These are phyloP conservation scores for Naematelia encephala DNA, from an alignment of 768 basidiomycete genomes.

Conservation along the genomic window DNA sequence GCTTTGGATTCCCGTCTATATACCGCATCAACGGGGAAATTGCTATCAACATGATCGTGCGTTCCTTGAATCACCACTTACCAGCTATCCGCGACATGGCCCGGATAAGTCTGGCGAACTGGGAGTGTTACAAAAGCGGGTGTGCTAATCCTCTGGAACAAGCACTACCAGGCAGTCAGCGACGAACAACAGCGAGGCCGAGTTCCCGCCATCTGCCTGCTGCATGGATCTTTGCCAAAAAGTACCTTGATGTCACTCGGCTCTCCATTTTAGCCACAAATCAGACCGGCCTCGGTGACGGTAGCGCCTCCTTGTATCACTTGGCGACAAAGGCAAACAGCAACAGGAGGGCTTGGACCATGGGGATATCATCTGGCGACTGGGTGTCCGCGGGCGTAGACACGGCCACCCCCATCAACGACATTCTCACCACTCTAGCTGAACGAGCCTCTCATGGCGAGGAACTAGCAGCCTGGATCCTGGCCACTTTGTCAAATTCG, in stretches of 20 bases:
- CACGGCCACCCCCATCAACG: not conserved
- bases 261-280: too few species aligned
- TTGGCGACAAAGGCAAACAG: too few species aligned
- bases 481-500: too few species aligned
- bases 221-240: not conserved
- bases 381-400: too few species aligned
- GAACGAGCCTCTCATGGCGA: too few species aligned
- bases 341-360: too few species aligned
- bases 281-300: too few species aligned
- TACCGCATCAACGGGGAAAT: constrained; percentile 17
- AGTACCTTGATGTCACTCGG: too few species aligned
- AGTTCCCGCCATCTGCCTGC: constrained; percentile 3
- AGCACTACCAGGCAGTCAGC: not conserved
- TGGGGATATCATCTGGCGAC: too few species aligned
- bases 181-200: not conserved
- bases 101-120: constrained; percentile 16
- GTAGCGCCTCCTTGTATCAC: too few species aligned
- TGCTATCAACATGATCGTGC: constrained; percentile 6
- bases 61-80: constrained; percentile 19
- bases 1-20: constrained; percentile 19
- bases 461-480: too few species aligned
- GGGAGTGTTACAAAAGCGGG: constrained; percentile 1
- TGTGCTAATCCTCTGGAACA: constrained; percentile 1
- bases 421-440: not conserved
- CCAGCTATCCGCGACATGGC: constrained; percentile 7